phyloP scores from a whole-genome alignment of 2,329 filamentous ascomycete species.

The Dothistroma pini region DNA sequence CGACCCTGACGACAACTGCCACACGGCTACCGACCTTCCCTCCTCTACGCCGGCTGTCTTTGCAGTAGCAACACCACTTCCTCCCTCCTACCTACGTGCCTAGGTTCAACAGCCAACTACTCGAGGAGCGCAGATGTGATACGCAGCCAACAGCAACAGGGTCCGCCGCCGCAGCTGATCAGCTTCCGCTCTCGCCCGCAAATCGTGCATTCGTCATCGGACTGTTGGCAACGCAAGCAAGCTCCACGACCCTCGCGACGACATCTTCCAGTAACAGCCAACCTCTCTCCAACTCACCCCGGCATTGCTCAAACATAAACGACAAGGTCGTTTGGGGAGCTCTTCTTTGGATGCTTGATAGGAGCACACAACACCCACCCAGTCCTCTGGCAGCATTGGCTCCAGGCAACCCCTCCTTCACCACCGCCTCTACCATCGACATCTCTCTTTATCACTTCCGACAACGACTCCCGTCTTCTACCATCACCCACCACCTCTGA shows the following conservation, averaged over 20 bases:
- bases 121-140: slow-evolving; percentile 18
- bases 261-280: slow-evolving; percentile 3
- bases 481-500: slow-evolving; percentile 4
- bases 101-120: neutral
- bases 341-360: slow-evolving; percentile 19
- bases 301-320: slow-evolving; percentile 3
- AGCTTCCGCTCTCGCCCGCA: slow-evolving; percentile 16
- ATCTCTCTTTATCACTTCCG: slow-evolving; percentile 3
- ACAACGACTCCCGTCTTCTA: slow-evolving; percentile 5
- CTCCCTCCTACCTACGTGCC: neutral
- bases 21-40: neutral
- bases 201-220: slow-evolving; percentile 18
- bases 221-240: slow-evolving; percentile 16
- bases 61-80: neutral
- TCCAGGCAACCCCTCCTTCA: slow-evolving; percentile 9
- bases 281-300: slow-evolving; percentile 1
- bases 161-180: slow-evolving; percentile 18
- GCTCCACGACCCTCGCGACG: slow-evolving; percentile 11
- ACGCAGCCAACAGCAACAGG: slow-evolving; percentile 12
- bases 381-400: slow-evolving; percentile 21
- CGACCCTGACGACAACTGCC: neutral
- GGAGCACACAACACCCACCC: slow-evolving; percentile 12
- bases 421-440: slow-evolving; percentile 7
- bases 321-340: slow-evolving; percentile 12
- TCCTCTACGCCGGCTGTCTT: neutral